A percentile compares a stretch with the other conserved stretches of the same genome.
These are phyloP conservation scores for Colletotrichum sp. DNA, from an alignment of 2,329 filamentous ascomycete genomes.

Conservation along the genomic window DNA sequence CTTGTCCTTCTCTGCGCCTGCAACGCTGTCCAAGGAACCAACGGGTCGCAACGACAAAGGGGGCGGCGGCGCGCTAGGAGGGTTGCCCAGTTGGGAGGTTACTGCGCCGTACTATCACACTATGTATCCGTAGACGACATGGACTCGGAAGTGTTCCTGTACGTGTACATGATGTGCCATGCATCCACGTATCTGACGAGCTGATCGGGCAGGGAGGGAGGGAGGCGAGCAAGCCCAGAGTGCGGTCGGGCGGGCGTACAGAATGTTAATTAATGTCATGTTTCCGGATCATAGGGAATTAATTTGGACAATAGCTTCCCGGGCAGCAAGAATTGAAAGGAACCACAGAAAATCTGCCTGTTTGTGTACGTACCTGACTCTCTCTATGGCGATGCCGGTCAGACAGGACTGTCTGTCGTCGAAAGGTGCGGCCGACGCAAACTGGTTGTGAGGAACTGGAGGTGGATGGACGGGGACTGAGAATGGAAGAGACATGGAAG, in stretches of 20 bases:
- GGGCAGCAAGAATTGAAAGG: neutral
- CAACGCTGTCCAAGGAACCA: constrained; percentile 3
- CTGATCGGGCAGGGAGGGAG: neutral
- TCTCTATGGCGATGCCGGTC: neutral
- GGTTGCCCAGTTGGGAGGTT: neutral
- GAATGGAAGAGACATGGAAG: neutral
- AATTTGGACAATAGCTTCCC: neutral
- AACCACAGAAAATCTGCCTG: neutral
- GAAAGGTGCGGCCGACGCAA: neutral
- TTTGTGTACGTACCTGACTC: neutral
- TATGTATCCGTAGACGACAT: neutral
- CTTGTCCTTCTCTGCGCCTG: neutral
- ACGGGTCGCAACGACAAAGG: neutral
- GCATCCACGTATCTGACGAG: neutral
- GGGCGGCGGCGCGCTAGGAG: neutral
- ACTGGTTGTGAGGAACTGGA: neutral
- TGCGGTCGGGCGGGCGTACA: neutral
- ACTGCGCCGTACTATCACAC: neutral
- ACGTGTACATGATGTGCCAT: neutral
- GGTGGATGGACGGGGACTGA: neutral
- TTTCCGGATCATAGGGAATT: neutral
- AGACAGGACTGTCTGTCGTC: neutral
- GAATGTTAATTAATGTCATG: neutral
- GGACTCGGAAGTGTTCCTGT: neutral
- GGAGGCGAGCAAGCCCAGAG: neutral